Conservation (phyloP, 495 filamentous ascomycete species). For the Neurospora tetrasperma region DNA sequence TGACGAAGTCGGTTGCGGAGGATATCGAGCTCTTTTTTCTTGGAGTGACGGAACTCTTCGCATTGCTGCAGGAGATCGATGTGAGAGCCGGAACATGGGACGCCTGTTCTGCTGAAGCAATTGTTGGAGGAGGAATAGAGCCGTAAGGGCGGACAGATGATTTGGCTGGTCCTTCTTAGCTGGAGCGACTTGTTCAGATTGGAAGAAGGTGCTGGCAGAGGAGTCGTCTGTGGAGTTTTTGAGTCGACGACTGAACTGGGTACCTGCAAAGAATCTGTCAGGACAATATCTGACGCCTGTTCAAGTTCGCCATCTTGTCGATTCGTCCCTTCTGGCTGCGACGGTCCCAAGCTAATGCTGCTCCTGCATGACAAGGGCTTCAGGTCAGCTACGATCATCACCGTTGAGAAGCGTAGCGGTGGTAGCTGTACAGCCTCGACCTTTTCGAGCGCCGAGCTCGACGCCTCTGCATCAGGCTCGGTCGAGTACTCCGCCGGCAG, state of each 20-base stretch:
- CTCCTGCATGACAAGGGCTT: slow-evolving; percentile 8
- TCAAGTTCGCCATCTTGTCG: not conserved
- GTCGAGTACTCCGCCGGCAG: not conserved
- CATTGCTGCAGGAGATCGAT: slow-evolving; percentile 21
- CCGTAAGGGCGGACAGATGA: not conserved
- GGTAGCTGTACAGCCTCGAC: not conserved
- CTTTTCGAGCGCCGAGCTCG: not conserved
- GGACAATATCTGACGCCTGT: not conserved
- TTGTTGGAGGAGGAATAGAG: not conserved
- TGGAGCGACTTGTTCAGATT: not conserved
- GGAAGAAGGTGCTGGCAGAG: not conserved
- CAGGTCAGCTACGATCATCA: slow-evolving; percentile 16
- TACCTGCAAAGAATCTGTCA: not conserved
- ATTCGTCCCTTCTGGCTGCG: not conserved
- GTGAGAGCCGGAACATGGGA: slow-evolving; percentile 10
- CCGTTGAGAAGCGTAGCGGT: slow-evolving; percentile 3
- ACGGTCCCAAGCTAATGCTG: not conserved
- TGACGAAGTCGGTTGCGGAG: slow-evolving; percentile 17
- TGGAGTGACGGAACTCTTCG: slow-evolving; percentile 21
- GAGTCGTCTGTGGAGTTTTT: not conserved
- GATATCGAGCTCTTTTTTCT: slow-evolving; percentile 23
- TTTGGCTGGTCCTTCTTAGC: not conserved
- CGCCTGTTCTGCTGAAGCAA: not conserved
- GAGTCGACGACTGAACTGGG: not conserved
- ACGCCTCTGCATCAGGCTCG: not conserved